Base-by-base conservation (phyloP, 1,284 basidiomycete genomes). In the Filobasidium uniguttulatum region DNA sequence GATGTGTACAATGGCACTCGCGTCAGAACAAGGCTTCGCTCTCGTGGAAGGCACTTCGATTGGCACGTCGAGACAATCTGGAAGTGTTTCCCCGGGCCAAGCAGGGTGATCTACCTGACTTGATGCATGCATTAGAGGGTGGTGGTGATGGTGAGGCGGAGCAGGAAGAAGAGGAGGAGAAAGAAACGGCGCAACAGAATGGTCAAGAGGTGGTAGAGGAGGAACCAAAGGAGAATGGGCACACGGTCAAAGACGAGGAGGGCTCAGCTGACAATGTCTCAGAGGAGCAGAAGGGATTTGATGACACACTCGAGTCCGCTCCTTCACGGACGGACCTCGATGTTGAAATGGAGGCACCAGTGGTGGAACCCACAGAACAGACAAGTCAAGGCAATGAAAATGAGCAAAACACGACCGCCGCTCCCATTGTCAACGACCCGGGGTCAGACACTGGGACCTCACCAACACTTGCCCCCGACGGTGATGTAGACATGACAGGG, bases 1-100 rank as follows among this genome's bases (percentile, higher is more conserved):
- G 19, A 38, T 33, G 31, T 10, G n/a, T 10, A 33, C 31, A 33
- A 33, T 33, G n/a, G 9, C 31, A 33, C 31, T 12, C 40, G n/a
- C n/a, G 31, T 4, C 30, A 46, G 44, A 34, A 46, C 44, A 46
- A 46, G 34, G 44, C 44, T 3, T 46, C 44, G 5, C 28, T 46
- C 6, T 46, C 44, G 19, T 46, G 44, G 44, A 46, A 34, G 23
- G 44, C 44, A 8, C 22, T 46, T 5, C 44, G 44, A 10, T 15
- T 46, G 19, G 44, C 44, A 28, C 14, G 17, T 20, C 17, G 20
- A 17, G 28, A 19, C 15, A 30, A 46, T n/a, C 29, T 34, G 17
- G n/a, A 31, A 12, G 44, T 23, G 19, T 34, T 46, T 12, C 28
- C 44, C 4, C 20, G 34, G 20, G 44, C 31, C 9, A 14, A n/a